These are phyloP conservation scores for Pseudogymnoascus sp. DNA, from an alignment of 2,329 filamentous ascomycete genomes.

Conservation along the genomic window DNA sequence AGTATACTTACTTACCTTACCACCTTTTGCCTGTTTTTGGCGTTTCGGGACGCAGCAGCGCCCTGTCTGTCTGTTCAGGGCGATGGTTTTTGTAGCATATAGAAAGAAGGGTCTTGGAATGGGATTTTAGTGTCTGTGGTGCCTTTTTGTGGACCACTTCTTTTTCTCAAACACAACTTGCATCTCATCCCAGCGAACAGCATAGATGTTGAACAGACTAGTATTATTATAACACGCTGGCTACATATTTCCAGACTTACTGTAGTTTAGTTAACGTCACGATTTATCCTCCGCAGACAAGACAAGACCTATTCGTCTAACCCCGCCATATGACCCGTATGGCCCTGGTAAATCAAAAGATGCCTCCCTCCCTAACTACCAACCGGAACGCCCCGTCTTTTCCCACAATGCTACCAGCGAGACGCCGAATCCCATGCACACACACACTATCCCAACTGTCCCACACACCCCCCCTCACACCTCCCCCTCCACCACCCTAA, in stretches of 20 bases:
- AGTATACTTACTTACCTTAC: background rate
- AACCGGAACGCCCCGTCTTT: background rate
- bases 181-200: background rate
- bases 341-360: background rate
- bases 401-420: background rate
- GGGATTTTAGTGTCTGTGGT: background rate
- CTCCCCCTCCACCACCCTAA: slow-evolving; percentile 6
- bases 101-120: background rate
- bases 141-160: background rate
- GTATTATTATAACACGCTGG: background rate
- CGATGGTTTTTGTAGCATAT: background rate
- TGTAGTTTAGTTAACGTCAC: background rate
- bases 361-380: background rate
- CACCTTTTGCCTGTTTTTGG: background rate
- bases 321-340: background rate
- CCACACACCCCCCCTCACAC: background rate
- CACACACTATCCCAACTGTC: background rate
- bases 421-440: background rate
- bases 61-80: background rate
- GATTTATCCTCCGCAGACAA: background rate
- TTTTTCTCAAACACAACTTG: background rate
- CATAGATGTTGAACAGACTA: background rate
- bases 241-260: background rate
- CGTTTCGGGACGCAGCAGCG: background rate
- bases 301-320: background rate